phyloP scores from a whole-genome alignment of 306 rosid genomes.

The Sechiopsis laciniata region DNA sequence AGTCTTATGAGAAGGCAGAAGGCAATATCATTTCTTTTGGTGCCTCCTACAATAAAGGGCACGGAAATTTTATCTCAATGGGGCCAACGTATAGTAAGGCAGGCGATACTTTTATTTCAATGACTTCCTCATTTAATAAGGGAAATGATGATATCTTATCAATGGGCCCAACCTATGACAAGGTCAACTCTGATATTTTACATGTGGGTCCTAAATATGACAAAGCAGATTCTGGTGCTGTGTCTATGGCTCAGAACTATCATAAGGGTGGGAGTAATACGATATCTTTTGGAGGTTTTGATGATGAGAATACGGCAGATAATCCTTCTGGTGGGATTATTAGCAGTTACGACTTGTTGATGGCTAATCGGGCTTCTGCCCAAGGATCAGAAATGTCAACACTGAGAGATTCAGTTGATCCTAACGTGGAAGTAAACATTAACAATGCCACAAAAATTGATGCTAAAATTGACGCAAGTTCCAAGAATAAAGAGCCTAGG shows the following conservation, averaged over 20 bases:
- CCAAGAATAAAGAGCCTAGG: constrained; percentile 65
- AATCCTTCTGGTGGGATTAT: constrained; percentile 59
- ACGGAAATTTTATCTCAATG: constrained; percentile 49
- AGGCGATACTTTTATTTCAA: constrained; percentile 50
- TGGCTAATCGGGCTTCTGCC: constrained; percentile 48
- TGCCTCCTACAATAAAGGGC: constrained; percentile 58
- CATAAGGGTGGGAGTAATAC: constrained; percentile 50
- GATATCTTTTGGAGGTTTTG: constrained; percentile 69
- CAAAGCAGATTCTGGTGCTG: constrained; percentile 48
- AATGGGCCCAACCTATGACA: constrained; percentile 51
- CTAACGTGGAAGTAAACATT: constrained; percentile 40
- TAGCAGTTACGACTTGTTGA: constrained; percentile 52
- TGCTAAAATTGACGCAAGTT: constrained; percentile 33
- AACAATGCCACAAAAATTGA: constrained; percentile 38
- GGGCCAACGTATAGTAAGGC: constrained; percentile 53
- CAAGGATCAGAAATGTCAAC: constrained; percentile 43
- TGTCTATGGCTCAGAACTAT: constrained; percentile 43
- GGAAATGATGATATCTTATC: constrained; percentile 42
- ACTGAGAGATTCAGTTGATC: constrained; percentile 45
- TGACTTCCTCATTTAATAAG: constrained; percentile 49
- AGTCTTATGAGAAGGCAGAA: constrained; percentile 61
- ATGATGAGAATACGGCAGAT: constrained; percentile 43
- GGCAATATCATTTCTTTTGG: constrained; percentile 54
- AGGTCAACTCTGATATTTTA: constrained; percentile 46
- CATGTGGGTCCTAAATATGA: constrained; percentile 43